Evolutionary conservation across 2,329 filamentous ascomycete genomes (phyloP).

Genomic region (Albophoma yamanashiensis): DNA sequence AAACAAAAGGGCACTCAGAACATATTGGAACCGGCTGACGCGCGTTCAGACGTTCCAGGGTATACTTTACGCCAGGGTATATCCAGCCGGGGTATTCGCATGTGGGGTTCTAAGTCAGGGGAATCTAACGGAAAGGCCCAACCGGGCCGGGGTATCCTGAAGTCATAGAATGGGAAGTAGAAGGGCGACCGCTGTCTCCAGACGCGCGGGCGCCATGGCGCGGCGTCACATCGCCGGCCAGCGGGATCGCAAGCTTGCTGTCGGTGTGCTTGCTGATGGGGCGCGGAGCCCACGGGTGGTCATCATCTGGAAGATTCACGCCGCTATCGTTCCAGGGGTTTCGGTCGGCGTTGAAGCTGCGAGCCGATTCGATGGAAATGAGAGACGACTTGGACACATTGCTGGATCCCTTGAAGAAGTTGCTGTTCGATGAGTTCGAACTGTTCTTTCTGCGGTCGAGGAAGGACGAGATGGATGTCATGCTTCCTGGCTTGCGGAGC

Average conservation of each 20-base stretch:
- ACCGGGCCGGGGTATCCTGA: constrained; percentile 92
- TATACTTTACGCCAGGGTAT: constrained; percentile 55
- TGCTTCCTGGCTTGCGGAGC: constrained; percentile 87
- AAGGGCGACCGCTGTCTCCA: constrained; percentile 83
- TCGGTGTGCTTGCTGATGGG: constrained; percentile 56
- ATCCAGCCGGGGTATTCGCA: constrained; percentile 53
- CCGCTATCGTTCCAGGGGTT: constrained; percentile 98
- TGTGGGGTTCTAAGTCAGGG: constrained; percentile 30
- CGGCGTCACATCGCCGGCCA: constrained; percentile 73
- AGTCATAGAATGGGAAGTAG: constrained; percentile 88
- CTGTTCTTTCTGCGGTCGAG: constrained; percentile 92
- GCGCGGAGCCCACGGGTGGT: constrained; percentile 54
- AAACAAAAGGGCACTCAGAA: constrained; percentile 5
- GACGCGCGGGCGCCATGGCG: constrained; percentile 76
- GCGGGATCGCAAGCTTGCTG: constrained; percentile 52
- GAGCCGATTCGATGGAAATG: constrained; percentile 89
- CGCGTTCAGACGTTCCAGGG: constrained; percentile 25
- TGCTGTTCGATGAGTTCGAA: constrained; percentile 68
- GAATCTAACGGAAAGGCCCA: constrained; percentile 79
- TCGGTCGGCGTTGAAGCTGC: constrained; percentile 80
- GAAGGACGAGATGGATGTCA: constrained; percentile 92
- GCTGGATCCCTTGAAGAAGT: constrained; percentile 85
- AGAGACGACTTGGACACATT: constrained; percentile 92
- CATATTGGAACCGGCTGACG: constrained; percentile 6
- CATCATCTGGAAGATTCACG: constrained; percentile 86